Evolutionary conservation across 345 rosid genomes (phyloP).

Genomic region (Hibiscus mutabilis): DNA sequence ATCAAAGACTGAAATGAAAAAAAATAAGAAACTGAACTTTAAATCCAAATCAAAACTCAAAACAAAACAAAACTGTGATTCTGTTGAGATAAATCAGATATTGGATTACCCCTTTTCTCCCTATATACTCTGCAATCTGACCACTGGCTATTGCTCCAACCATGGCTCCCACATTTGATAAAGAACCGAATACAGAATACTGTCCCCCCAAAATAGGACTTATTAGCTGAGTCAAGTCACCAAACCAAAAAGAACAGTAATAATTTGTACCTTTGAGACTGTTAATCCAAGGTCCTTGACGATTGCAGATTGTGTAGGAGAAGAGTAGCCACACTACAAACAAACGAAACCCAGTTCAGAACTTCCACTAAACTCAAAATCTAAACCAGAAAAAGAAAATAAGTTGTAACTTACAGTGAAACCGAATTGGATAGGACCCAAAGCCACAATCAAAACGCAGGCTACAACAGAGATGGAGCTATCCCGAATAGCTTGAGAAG

Average conservation of each 20-base stretch:
- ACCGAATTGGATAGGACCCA: slow-evolving; percentile 98
- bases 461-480: slow-evolving; percentile 87
- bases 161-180: slow-evolving; percentile 99
- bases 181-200: slow-evolving; percentile 85
- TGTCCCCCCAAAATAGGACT: slow-evolving; percentile 27
- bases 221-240: slow-evolving; percentile 10
- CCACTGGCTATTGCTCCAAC: slow-evolving; percentile 97
- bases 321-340: slow-evolving; percentile 75
- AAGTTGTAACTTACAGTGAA: slow-evolving; percentile 60
- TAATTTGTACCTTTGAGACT: slow-evolving; percentile 64
- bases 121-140: slow-evolving; percentile 90
- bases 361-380: not conserved
- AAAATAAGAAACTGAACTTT: not conserved
- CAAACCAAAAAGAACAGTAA: slow-evolving; percentile 6
- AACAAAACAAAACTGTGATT: not conserved
- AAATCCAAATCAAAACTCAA: not conserved
- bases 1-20: slow-evolving; percentile 59
- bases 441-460: slow-evolving; percentile 88
- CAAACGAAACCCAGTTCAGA: not conserved
- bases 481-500: slow-evolving; percentile 73
- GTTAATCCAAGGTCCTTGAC: slow-evolving; percentile 63
- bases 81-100: not conserved
- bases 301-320: slow-evolving; percentile 84
- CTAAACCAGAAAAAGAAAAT: not conserved
- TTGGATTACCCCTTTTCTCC: slow-evolving; percentile 80